These are phyloP conservation scores for Yamadazyma jaroonii DNA, from an alignment of 1,139 yeast genomes.

Conservation along the genomic window DNA sequence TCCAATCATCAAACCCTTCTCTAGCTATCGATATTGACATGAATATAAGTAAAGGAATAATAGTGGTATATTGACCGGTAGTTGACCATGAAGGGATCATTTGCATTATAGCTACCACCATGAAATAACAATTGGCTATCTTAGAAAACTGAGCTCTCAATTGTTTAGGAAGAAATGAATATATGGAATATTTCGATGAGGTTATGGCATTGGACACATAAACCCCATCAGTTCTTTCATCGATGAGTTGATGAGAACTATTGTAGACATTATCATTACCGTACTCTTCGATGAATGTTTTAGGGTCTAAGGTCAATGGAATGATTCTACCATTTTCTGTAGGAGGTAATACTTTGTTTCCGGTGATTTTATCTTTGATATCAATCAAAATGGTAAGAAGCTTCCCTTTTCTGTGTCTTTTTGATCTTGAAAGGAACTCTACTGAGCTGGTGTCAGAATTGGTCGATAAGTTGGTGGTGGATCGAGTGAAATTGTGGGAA, in stretches of 20 bases:
- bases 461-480: conserved; percentile 29
- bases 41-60: conserved; percentile 81
- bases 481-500: conserved; percentile 20
- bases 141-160: conserved; percentile 88
- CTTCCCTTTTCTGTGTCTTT: conserved; percentile 12
- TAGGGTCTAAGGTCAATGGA: conserved; percentile 53
- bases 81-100: conserved; percentile 98
- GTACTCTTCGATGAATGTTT: conserved; percentile 25
- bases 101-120: conserved; percentile 86
- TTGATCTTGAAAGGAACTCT: conserved; percentile 21
- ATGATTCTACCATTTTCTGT: conserved; percentile 71
- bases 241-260: conserved; percentile 39
- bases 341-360: conserved; percentile 44
- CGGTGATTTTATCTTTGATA: conserved; percentile 35
- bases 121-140: conserved; percentile 81
- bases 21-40: conserved; percentile 88
- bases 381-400: conserved; percentile 17
- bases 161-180: conserved; percentile 85
- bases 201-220: conserved; percentile 71
- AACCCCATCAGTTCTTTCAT: conserved; percentile 65
- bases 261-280: conserved; percentile 18
- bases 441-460: conserved; percentile 19
- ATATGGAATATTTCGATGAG: conserved; percentile 81
- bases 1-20: conserved; percentile 92
- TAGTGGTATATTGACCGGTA: conserved; percentile 94